A percentile compares a stretch with the other conserved stretches of the same genome.
Evolutionary conservation across 2,329 filamentous ascomycete species (phyloP).

Genomic region (Epicoccum nigrum): DNA sequence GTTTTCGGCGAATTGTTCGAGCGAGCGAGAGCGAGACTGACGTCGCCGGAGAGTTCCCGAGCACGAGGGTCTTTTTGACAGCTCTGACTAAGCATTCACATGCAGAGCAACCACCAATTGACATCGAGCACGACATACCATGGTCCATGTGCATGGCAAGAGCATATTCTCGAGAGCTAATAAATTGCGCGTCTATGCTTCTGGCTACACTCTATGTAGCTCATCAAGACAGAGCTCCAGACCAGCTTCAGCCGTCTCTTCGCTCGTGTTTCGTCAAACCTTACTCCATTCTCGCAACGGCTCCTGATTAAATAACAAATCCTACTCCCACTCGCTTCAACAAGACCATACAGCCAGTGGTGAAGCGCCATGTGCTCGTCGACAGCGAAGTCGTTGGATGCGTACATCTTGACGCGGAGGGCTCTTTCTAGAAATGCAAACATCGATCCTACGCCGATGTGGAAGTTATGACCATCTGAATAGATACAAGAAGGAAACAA

Average conservation of each 20-base stretch:
- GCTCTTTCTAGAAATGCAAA: constrained; percentile 15
- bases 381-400: constrained; percentile 12
- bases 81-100: constrained; percentile 12
- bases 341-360: not conserved
- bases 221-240: constrained; percentile 4
- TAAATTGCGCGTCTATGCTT: constrained; percentile 1
- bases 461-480: not conserved
- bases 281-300: not conserved
- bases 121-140: no score
- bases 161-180: not conserved
- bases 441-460: not conserved
- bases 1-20: constrained; percentile 15
- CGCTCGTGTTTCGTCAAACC: constrained; percentile 1
- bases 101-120: no score
- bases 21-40: constrained; percentile 7
- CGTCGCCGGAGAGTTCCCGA: constrained; percentile 7
- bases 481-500: constrained; percentile 24
- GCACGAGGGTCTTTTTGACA: constrained; percentile 6
- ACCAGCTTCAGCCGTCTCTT: constrained; percentile 12
- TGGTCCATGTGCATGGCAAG: not conserved
- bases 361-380: constrained; percentile 10
- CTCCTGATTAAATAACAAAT: not conserved
- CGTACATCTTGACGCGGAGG: constrained; percentile 7
- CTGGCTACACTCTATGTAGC: not conserved
- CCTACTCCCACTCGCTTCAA: not conserved